phyloP scores from a whole-genome alignment of 2,329 filamentous ascomycete species.

The Trichophyton mentagrophytes region DNA sequence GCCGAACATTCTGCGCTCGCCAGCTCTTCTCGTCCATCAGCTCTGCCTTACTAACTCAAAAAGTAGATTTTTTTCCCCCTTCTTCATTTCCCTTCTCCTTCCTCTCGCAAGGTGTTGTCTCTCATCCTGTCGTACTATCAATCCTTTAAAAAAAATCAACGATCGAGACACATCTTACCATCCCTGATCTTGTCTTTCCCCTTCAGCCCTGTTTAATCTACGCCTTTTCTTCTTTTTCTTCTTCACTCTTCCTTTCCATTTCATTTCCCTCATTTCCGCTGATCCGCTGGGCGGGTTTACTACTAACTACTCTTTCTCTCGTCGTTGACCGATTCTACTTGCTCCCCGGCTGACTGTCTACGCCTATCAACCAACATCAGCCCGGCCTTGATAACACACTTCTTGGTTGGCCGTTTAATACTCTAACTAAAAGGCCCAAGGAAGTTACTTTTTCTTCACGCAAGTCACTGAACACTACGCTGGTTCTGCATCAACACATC shows the following conservation, averaged over 20 bases:
- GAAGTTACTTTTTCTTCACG: not conserved
- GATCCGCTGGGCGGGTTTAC: slow-evolving; percentile 3
- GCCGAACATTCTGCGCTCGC: not conserved
- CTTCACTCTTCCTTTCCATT: not conserved
- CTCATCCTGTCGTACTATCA: no score
- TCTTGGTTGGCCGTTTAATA: not conserved
- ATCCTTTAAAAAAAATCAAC: no score
- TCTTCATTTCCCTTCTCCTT: no score
- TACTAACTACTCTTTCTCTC: not conserved
- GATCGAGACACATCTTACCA: no score
- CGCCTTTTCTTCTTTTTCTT: not conserved
- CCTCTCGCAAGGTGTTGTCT: no score
- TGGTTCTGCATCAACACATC: not conserved
- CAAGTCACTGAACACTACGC: not conserved
- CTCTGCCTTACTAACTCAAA: not conserved
- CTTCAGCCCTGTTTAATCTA: no score
- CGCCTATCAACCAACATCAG: not conserved
- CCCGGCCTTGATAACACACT: not conserved
- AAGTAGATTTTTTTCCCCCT: not conserved
- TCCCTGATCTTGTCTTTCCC: no score
- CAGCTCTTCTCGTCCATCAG: not conserved
- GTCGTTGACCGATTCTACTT: slow-evolving; percentile 2
- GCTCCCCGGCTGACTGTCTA: not conserved
- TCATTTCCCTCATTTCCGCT: not conserved
- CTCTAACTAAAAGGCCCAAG: not conserved